Base-by-base conservation (phyloP, 805 yeast genomes). In the Blastobotrys terrestris region DNA sequence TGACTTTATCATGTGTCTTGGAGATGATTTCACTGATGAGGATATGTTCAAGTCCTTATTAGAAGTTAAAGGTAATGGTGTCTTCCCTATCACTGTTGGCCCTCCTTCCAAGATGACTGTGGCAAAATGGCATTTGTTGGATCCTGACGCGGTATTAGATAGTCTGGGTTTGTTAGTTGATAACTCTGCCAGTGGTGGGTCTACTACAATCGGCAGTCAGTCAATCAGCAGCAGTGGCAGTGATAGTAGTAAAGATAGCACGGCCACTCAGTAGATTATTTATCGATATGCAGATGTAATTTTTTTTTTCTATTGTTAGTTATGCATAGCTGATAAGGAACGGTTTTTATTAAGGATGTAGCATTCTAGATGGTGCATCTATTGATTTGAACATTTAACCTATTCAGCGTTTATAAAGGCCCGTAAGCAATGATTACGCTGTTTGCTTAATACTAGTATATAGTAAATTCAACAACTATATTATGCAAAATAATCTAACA, bases 11-110 rank as follows among this genome's bases (percentile, higher is more conserved):
- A 69, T 92, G 51, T 94, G 98, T 71, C 70, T 89, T 44, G 99
- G 99, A 49, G 99, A 94, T 68, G 99, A 94, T 67, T 77, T 84
- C 43, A 94, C 99, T 0, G 99, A 94, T 68, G 99, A 94, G 68
- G 99, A 94, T 64, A 94, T 94, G 99, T 94, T 94, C 68, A 77
- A 74, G 54, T 84, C 92, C 22, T 73, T 94, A 61, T 79, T 48
- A 16, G 56, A 49, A 6, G n/a, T 52, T 19, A 44, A 40, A 21
- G 54, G 31, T 65, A 75, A 46, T 78, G 78, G 66, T 87, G 92
- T 14, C 72, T 90, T 48, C 65, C 91, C 97, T 0, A 90, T 88
- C 31, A 87, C 95, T 19, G 95, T 91, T 46, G 97, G 97, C 0
- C 95, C 97, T 2, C 92, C 96, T 0, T 82, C 89, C 7, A 90